These are phyloP conservation scores for Suillus sp. DNA, from an alignment of 768 basidiomycete species.

Conservation along the genomic window DNA sequence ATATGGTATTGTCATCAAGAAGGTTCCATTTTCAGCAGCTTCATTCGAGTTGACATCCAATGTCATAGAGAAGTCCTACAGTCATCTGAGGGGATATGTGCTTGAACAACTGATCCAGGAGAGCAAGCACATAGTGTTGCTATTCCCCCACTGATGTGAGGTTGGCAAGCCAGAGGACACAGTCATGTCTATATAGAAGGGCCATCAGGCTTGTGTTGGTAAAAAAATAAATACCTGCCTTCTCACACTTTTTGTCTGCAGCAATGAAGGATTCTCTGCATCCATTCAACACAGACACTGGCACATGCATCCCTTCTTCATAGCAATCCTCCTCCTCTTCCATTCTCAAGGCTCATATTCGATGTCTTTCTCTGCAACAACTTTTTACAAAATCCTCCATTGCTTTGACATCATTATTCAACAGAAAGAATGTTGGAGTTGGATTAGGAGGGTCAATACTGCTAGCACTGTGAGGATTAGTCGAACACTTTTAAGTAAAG, in stretches of 20 bases:
- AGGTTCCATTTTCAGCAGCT: conserved; percentile 18
- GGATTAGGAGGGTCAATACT: conserved; percentile 20
- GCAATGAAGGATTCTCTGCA: conserved; percentile 35
- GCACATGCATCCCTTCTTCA: conserved; percentile 29
- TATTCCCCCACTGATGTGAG: conserved; percentile 22
- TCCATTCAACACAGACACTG: conserved; percentile 33
- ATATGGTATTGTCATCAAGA: background rate
- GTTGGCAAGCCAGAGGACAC: conserved; percentile 21
- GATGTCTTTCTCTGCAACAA: background rate
- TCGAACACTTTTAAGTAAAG: conserved; percentile 34
- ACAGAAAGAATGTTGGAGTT: conserved; percentile 22
- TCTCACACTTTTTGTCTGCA: conserved; percentile 18
- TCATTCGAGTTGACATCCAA: conserved; percentile 24
- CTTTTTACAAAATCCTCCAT: conserved; percentile 20
- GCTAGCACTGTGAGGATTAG: conserved; percentile 20
- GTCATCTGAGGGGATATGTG: conserved; percentile 19
- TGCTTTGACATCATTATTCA: conserved; percentile 19
- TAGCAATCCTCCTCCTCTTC: conserved; percentile 13
- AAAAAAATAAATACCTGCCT: conserved; percentile 24
- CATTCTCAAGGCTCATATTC: background rate
- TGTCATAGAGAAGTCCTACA: conserved; percentile 26
- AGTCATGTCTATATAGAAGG: conserved; percentile 21
- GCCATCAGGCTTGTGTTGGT: conserved; percentile 22
- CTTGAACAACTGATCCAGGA: conserved; percentile 21
- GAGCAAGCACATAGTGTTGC: conserved; percentile 24